phyloP scores from a whole-genome alignment of 305 asterid species.

The Lippia alba region DNA sequence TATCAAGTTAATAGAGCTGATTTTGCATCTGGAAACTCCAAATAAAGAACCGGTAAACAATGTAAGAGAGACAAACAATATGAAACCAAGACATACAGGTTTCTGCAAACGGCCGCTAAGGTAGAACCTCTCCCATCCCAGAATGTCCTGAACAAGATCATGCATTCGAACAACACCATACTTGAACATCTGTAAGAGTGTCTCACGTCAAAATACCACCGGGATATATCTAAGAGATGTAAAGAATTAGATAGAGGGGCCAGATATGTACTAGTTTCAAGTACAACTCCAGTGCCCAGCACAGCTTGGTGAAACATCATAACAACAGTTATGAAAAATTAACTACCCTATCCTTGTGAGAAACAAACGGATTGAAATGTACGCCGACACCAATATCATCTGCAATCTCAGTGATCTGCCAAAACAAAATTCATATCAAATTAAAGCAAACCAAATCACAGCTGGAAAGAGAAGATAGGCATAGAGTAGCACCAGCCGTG shows the following conservation, averaged over 20 bases:
- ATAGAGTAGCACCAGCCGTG: slow-evolving; percentile 62
- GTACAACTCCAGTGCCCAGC: slow-evolving; percentile 6
- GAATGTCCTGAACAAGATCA: slow-evolving; percentile 72
- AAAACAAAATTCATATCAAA: slow-evolving; percentile 20
- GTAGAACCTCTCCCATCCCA: slow-evolving; percentile 79
- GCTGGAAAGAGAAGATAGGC: slow-evolving; percentile 23
- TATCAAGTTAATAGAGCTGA: neutral
- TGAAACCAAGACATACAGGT: slow-evolving; percentile 59
- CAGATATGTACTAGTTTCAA: slow-evolving; percentile 23
- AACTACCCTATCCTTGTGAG: slow-evolving; percentile 60
- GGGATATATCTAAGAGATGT: neutral
- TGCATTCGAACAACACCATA: slow-evolving; percentile 80
- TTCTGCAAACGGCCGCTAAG: slow-evolving; percentile 90
- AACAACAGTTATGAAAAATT: slow-evolving; percentile 17
- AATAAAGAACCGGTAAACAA: neutral
- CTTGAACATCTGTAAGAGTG: slow-evolving; percentile 64
- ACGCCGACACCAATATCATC: slow-evolving; percentile 80
- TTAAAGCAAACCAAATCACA: neutral
- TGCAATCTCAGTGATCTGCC: slow-evolving; percentile 67
- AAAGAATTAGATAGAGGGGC: slow-evolving; percentile 15
- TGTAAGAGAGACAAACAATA: slow-evolving; percentile 2
- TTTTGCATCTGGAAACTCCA: slow-evolving; percentile 12
- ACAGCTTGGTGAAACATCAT: slow-evolving; percentile 15
- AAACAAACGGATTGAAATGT: slow-evolving; percentile 86
- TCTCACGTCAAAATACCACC: slow-evolving; percentile 31